Evolutionary conservation across 352 stramenopile species (phyloP), one percentile per base, ranked within the genome.

Genomic region (Globisporangium paroecandrum): DNA sequence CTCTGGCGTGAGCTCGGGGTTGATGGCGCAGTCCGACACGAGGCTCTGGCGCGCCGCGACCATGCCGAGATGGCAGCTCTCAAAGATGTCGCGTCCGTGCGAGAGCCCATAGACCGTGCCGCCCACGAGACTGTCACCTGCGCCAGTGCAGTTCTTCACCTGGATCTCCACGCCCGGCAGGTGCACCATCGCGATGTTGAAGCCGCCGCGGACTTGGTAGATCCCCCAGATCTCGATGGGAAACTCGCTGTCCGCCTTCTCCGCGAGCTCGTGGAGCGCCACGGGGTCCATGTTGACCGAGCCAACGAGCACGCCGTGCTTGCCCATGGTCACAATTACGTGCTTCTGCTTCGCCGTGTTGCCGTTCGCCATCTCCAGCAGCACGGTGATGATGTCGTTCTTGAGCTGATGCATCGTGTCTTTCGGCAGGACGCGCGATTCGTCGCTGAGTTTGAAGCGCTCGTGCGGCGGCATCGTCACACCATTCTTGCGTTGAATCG

Each of bases 271-370:
- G 13, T 72, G 69, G 29, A 88, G 22, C 18, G 80, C 66, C 5
- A 32, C n/a, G 9, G 72, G 59, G 20, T 71, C 62, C 25, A 91
- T 64, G 65, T 91, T 90, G 64, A 89, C 71, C 12, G 85, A 92
- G 2, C 77, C 81, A 13, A 91, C 74, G 24, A 95, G 63, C 9
- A 91, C 81, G 2, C 89, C 89, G 55, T 91, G 76, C 62, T 87
- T 87, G 47, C 89, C 89, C 24, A 95, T 67, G 10, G 89, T 96
- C 9, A 95, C 84, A 49, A 95, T 72, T 36, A 95, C 75, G 53
- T 93, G 82, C 68, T 87, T 90, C 20, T 78, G 58, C 29, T 69
- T 83, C 20, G 58, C 71, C 2, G 60, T 81, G 61, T 91, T 74
- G 12, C 77, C 67, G 43, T 70, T 69, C 58, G 81, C 82, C 84